Conservation (phyloP, 805 yeast genomes). For the Diddensiella santjacobensis region DNA sequence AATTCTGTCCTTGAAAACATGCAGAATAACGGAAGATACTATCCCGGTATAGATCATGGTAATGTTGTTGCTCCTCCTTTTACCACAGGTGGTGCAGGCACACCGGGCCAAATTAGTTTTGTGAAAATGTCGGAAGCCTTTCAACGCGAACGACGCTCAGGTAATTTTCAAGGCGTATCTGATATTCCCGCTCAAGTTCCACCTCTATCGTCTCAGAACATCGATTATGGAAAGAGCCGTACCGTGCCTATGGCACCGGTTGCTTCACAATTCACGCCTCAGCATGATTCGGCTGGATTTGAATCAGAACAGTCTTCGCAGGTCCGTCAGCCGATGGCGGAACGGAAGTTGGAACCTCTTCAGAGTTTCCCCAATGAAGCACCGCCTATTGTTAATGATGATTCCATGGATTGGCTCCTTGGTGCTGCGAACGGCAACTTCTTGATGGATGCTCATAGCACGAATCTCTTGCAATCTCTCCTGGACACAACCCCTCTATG, state of each 20-base stretch:
- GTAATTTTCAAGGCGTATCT: neutral
- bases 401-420: neutral
- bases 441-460: slow-evolving; percentile 19
- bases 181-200: neutral
- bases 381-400: neutral
- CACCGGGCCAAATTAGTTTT: neutral
- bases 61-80: neutral
- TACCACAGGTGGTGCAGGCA: neutral
- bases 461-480: slow-evolving; percentile 14
- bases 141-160: neutral
- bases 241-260: neutral
- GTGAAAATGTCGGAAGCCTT: neutral
- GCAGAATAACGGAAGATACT: neutral
- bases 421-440: slow-evolving; percentile 8
- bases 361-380: neutral
- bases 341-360: neutral
- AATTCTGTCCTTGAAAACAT: slow-evolving; percentile 8
- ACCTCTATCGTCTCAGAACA: neutral
- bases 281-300: neutral
- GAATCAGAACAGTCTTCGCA: too few relatives aligned
- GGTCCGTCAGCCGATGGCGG: neutral
- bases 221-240: neutral
- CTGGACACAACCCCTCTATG: neutral
- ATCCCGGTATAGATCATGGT: neutral
- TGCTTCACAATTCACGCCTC: neutral